Conservation (phyloP, 352 stramenopile species). For the Phytophthora uliginosa region DNA sequence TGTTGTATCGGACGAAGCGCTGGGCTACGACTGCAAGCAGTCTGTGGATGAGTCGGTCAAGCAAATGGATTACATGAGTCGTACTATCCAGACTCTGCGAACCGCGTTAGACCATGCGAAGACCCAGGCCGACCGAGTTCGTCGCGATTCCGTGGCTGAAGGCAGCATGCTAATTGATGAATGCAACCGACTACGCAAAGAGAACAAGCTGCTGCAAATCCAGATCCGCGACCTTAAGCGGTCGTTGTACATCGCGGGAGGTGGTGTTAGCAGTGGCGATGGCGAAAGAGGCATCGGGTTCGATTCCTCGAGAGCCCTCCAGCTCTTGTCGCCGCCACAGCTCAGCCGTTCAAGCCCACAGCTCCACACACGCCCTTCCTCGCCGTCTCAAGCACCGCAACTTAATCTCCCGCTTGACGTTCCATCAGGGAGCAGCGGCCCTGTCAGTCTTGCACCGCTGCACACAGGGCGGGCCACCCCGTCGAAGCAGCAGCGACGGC, state of each 20-base stretch:
- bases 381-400: constrained; percentile 24
- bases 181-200: constrained; percentile 81
- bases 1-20: constrained; percentile 48
- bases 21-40: constrained; percentile 84
- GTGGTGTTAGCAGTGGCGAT: constrained; percentile 1
- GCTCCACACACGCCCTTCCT: constrained; percentile 25
- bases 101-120: constrained; percentile 78
- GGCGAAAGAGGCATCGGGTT: constrained; percentile 3
- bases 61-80: constrained; percentile 88
- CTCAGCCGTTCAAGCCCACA: constrained; percentile 52
- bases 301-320: constrained; percentile 14
- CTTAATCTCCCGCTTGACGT: constrained; percentile 37
- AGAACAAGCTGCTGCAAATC: constrained; percentile 74
- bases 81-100: constrained; percentile 72
- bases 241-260: constrained; percentile 14
- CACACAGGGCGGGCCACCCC: constrained; percentile 32
- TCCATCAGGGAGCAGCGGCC: constrained; percentile 5
- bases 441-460: constrained; percentile 38
- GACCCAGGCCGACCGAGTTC: constrained; percentile 67
- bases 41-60: constrained; percentile 80
- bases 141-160: constrained; percentile 80
- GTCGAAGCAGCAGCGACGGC: constrained; percentile 37
- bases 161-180: constrained; percentile 84
- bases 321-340: constrained; percentile 14
- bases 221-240: constrained; percentile 76